phyloP scores from a whole-genome alignment of 1,284 basidiomycete species.

The Malassezia pachydermatis region DNA sequence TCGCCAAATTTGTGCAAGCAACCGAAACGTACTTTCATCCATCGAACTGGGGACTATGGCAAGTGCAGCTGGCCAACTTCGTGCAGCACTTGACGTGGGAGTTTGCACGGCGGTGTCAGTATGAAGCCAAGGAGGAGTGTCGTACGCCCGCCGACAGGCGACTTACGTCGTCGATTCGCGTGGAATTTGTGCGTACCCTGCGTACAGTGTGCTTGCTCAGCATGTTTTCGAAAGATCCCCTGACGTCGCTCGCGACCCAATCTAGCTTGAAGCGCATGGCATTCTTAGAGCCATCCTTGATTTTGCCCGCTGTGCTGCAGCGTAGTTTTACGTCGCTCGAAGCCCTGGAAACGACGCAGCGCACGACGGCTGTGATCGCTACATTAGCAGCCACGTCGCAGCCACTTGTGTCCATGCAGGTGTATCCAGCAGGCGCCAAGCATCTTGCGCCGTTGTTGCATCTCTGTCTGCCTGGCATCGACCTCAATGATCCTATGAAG shows the following conservation, averaged over 20 bases:
- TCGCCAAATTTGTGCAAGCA: conserved; percentile 79
- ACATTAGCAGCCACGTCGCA: conserved; percentile 71
- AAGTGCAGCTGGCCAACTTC: conserved; percentile 65
- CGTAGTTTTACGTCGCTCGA: conserved; percentile 83
- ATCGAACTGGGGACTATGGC: conserved; percentile 45
- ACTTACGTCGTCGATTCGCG: conserved; percentile 70
- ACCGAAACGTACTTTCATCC: conserved; percentile 90
- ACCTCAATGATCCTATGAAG: conserved; percentile 87
- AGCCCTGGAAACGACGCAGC: conserved; percentile 52
- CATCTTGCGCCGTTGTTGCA: conserved; percentile 80
- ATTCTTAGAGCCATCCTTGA: conserved; percentile 69
- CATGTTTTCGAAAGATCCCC: conserved; percentile 77
- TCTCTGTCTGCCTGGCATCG: conserved; percentile 79
- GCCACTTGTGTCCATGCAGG: conserved; percentile 64
- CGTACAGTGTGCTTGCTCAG: conserved; percentile 79
- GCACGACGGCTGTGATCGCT: conserved; percentile 58
- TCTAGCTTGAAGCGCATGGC: conserved; percentile 58
- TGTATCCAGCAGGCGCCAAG: conserved; percentile 74
- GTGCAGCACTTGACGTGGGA: conserved; percentile 70
- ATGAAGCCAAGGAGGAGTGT: conserved; percentile 70
- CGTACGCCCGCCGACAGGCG: conserved; percentile 67
- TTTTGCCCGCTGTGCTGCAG: conserved; percentile 87
- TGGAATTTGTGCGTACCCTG: conserved; percentile 69
- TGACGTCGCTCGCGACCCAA: conserved; percentile 52
- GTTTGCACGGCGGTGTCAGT: conserved; percentile 54